Conservation (phyloP, 2,329 filamentous ascomycete genomes). For the Fusarium staphyleae region DNA sequence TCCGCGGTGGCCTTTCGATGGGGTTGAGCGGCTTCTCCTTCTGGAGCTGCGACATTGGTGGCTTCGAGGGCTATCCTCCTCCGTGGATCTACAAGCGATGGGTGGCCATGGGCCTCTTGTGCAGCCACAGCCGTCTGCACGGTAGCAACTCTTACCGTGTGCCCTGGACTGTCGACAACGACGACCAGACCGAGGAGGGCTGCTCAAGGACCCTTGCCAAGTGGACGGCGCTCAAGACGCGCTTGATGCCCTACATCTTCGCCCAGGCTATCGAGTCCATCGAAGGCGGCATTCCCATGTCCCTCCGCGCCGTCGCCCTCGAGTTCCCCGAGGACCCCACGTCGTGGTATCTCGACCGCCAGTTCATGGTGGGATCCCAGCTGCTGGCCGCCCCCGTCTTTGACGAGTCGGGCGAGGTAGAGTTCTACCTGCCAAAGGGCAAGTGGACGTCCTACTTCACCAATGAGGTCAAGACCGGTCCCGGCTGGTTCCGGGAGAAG, state of each 20-base stretch:
- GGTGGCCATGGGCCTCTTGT: constrained; percentile 78
- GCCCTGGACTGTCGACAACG: constrained; percentile 75
- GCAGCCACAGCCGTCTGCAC: constrained; percentile 73
- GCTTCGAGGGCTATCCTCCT: constrained; percentile 72
- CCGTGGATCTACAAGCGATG: constrained; percentile 78
- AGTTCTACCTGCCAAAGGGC: constrained; percentile 67
- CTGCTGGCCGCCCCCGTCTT: constrained; percentile 71
- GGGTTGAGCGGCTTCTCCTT: constrained; percentile 71
- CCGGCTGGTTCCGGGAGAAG: constrained; percentile 66
- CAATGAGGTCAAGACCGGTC: constrained; percentile 56
- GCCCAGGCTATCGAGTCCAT: constrained; percentile 52
- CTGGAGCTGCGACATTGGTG: constrained; percentile 75
- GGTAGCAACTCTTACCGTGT: constrained; percentile 75
- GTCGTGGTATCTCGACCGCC: constrained; percentile 70
- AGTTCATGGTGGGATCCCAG: constrained; percentile 75
- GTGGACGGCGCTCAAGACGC: constrained; percentile 59
- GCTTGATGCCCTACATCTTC: constrained; percentile 61
- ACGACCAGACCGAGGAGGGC: constrained; percentile 62
- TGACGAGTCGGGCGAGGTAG: constrained; percentile 66
- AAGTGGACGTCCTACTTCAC: constrained; percentile 59
- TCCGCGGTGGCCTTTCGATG: constrained; percentile 70
- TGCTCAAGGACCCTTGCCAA: constrained; percentile 59
- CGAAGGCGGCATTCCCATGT: constrained; percentile 64
- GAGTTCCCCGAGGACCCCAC: constrained; percentile 77
- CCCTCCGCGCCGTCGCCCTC: constrained; percentile 70